These are phyloP conservation scores for Trypethelium eluteriae DNA, from an alignment of 495 filamentous ascomycete genomes.

Conservation along the genomic window DNA sequence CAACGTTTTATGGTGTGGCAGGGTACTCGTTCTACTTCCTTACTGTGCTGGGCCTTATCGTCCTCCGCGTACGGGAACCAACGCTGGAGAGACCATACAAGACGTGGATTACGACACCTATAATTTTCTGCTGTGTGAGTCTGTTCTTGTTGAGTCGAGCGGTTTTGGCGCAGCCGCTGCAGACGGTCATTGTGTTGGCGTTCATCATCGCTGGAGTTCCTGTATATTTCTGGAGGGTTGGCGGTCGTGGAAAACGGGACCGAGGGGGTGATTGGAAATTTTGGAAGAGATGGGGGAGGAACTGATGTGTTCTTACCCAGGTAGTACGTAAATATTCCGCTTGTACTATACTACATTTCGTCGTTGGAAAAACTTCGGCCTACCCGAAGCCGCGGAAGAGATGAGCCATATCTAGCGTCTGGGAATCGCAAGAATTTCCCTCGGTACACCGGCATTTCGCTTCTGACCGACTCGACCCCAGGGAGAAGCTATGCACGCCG, in stretches of 20 bases:
- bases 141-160: constrained; percentile 82
- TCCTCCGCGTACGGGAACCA: constrained; percentile 83
- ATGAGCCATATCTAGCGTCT: no score
- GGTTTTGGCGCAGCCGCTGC: constrained; percentile 79
- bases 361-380: not conserved
- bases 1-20: constrained; percentile 95
- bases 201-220: constrained; percentile 80
- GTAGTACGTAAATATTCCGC: not conserved
- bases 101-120: constrained; percentile 93
- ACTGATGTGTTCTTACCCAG: not conserved
- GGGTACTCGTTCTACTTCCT: constrained; percentile 96
- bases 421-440: no score
- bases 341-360: not conserved
- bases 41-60: constrained; percentile 86
- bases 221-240: constrained; percentile 80
- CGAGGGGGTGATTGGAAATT: constrained; percentile 47
- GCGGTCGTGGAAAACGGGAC: constrained; percentile 42
- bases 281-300: constrained; percentile 44
- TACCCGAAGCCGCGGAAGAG: no score
- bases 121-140: constrained; percentile 97
- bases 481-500: no score
- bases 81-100: constrained; percentile 79
- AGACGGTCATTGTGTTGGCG: constrained; percentile 74
- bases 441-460: no score
- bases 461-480: no score